Base-by-base conservation (phyloP, 768 basidiomycete genomes). In the Artomyces pyxidatus region DNA sequence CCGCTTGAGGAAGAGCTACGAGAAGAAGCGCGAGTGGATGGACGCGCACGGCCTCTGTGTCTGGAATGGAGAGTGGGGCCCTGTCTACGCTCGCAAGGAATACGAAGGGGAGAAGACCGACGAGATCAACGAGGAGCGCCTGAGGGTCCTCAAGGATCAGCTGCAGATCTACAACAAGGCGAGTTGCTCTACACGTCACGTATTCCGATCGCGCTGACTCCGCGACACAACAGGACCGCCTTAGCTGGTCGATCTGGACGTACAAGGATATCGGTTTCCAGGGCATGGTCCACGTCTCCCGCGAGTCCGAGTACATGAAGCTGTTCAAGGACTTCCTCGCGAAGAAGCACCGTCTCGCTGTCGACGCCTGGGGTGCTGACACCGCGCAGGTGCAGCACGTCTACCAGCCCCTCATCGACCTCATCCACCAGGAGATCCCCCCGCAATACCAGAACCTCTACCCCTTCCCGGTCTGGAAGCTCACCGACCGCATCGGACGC, bases 181-280 rank as follows among this genome's bases (percentile, higher is more conserved):
- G 35, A 45, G 64, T 45, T 58, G 4, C 48, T 46, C 16, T 16
- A 22, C 42, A 26, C n/a, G 22, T 14, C 45, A 14, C 6, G 35
- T 16, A 45, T 12, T 19, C 23, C 1, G 5, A 10, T 43, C 21
- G 19, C 29, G 7, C n/a, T 40, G 19, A n/a, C n/a, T n/a, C n/a
- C n/a, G n/a, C n/a, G n/a, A n/a, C n/a, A n/a, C n/a, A n/a, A n/a
- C 47, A 82, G 79, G 80, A 79, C 56, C 77, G 76, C 23, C 63
- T 83, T 48, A 80, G 78, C 61, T 89, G 86, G 87, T 81, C 83
- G 0, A 91, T 90, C 68, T 91, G 89, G 89, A 67, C 88, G 17
- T 91, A 86, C 76, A 91, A 85, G 58, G 84, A 87, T 58, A 84
- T 86, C 56, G 85, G 85, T n/a, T 85, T 83, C 73, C 84, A 88